Conservation (phyloP, 345 rosid genomes). For the Gossypium mustelinum region DNA sequence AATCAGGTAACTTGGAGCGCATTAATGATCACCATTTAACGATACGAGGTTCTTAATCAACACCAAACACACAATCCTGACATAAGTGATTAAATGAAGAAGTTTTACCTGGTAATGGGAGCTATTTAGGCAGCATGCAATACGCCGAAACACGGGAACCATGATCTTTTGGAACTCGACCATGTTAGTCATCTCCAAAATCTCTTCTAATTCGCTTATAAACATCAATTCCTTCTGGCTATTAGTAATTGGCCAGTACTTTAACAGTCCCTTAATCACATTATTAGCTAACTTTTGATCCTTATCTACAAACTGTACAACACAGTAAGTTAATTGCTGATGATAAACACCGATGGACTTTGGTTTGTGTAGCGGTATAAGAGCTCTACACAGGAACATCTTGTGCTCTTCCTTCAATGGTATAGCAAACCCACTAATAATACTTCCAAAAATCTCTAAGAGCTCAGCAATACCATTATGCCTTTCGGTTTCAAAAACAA, state of each 20-base stretch:
- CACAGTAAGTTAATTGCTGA: conserved; percentile 69
- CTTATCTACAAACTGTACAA: conserved; percentile 66
- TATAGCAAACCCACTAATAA: conserved; percentile 73
- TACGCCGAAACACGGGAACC: conserved; percentile 60
- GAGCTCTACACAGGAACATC: conserved; percentile 51
- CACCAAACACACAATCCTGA: neutral
- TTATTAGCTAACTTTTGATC: conserved; percentile 54
- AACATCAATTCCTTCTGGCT: conserved; percentile 89
- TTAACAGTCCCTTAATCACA: conserved; percentile 63
- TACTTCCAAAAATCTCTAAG: conserved; percentile 75
- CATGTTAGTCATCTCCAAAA: conserved; percentile 58
- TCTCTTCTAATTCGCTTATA: conserved; percentile 76
- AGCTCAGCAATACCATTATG: conserved; percentile 74
- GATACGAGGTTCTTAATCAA: neutral
- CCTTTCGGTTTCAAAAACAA: conserved; percentile 68
- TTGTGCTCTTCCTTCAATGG: conserved; percentile 79
- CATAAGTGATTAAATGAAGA: neutral
- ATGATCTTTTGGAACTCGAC: conserved; percentile 60
- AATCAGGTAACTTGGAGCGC: no score
- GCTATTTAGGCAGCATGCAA: conserved; percentile 65
- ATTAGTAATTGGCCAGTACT: conserved; percentile 76
- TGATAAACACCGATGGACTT: conserved; percentile 66
- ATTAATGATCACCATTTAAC: no score
- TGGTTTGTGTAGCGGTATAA: conserved; percentile 77
- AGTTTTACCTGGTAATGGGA: conserved; percentile 67